A percentile compares a stretch with the other conserved stretches of the same genome.
Evolutionary conservation across 2,329 filamentous ascomycete genomes (phyloP).

Genomic region (Penicillium capsulatum): DNA sequence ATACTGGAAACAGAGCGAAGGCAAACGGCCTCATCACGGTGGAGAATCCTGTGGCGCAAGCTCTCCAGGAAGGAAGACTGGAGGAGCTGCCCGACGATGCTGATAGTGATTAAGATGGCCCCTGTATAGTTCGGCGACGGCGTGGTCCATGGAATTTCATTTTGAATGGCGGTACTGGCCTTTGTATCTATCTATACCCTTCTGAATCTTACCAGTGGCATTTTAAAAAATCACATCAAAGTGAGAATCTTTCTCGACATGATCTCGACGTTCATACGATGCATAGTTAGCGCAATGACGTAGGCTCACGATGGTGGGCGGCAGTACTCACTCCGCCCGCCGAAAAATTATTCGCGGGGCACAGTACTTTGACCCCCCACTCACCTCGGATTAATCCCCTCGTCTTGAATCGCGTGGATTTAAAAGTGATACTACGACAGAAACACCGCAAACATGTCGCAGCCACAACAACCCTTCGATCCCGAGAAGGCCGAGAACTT

Average conservation of each 20-base stretch:
- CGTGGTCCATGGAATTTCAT: neutral
- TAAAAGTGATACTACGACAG: neutral
- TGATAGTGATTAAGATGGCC: conserved; percentile 30
- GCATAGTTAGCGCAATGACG: too few relatives aligned
- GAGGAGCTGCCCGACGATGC: conserved; percentile 61
- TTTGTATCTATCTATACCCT: conserved; percentile 2
- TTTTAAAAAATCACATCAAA: too few relatives aligned
- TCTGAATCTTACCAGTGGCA: too few relatives aligned
- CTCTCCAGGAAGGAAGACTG: conserved; percentile 65
- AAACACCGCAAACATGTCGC: conserved; percentile 32
- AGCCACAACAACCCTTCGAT: conserved; percentile 41
- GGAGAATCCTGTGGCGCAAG: conserved; percentile 71
- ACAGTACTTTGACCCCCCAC: conserved; percentile 8
- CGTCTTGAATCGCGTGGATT: conserved; percentile 2
- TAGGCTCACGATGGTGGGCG: conserved; percentile 3
- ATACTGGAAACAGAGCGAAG: conserved; percentile 52
- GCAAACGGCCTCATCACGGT: conserved; percentile 72
- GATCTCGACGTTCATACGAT: too few relatives aligned
- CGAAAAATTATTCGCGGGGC: conserved; percentile 35
- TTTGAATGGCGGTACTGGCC: neutral
- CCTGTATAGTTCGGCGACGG: neutral
- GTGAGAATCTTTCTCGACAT: too few relatives aligned
- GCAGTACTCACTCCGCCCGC: conserved; percentile 25
- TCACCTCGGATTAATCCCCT: conserved; percentile 1
- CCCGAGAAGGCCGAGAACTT: conserved; percentile 65